phyloP scores from a whole-genome alignment of 2,329 filamentous ascomycete genomes.

The Phyllosticta paracitricarpa region DNA sequence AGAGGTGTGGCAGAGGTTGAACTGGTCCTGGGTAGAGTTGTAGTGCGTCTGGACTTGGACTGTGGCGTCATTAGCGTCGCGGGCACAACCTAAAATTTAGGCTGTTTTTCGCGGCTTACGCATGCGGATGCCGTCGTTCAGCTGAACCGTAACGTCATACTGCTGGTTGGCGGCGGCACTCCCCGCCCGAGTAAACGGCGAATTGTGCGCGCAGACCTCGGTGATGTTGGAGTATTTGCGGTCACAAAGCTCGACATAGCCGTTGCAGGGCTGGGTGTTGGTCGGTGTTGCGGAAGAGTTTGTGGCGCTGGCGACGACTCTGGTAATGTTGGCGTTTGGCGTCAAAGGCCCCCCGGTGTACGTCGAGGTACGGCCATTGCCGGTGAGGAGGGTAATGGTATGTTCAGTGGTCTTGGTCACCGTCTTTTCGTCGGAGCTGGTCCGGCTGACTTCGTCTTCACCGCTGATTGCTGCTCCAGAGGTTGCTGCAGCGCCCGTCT shows the following conservation, averaged over 20 bases:
- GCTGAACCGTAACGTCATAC: slow-evolving; percentile 26
- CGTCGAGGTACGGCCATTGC: slow-evolving; percentile 1
- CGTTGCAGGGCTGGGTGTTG: slow-evolving; percentile 34
- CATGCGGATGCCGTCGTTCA: slow-evolving; percentile 32
- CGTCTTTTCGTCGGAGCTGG: slow-evolving; percentile 1
- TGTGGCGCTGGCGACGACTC: slow-evolving; percentile 14
- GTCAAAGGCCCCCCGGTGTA: slow-evolving; percentile 7
- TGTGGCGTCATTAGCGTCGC: slow-evolving; percentile 16
- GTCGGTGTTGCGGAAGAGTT: slow-evolving; percentile 23
- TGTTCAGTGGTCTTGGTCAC: slow-evolving; percentile 2
- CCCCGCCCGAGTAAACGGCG: slow-evolving; percentile 23
- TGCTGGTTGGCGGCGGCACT: slow-evolving; percentile 29
- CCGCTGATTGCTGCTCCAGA: background rate
- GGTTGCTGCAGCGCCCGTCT: background rate
- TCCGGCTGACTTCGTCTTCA: background rate
- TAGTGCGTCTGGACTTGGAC: slow-evolving; percentile 52
- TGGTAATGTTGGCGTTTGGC: slow-evolving; percentile 13
- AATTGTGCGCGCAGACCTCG: slow-evolving; percentile 32
- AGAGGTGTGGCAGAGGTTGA: slow-evolving; percentile 73
- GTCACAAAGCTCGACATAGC: slow-evolving; percentile 30
- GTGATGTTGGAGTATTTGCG: slow-evolving; percentile 32
- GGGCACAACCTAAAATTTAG: background rate
- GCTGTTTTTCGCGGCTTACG: slow-evolving; percentile 10
- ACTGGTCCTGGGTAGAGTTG: slow-evolving; percentile 36
- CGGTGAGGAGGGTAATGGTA: slow-evolving; percentile 7